A percentile compares a stretch with the other conserved stretches of the same genome.
phyloP scores from a whole-genome alignment of 1,139 yeast species.

The Suhomyces anneliseae region DNA sequence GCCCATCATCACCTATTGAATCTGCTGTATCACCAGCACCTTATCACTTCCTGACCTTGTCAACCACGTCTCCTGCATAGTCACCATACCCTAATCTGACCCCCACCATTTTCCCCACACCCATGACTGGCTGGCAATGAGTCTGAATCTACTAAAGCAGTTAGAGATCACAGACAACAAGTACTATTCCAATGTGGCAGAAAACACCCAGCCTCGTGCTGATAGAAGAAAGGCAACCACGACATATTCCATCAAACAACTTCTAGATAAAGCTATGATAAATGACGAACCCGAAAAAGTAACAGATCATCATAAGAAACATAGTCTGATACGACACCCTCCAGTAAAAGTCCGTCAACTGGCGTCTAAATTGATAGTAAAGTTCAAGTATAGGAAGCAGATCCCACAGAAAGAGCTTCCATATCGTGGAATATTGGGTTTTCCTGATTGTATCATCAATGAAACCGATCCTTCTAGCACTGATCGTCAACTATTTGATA shows the following conservation, averaged over 20 bases:
- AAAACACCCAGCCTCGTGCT: constrained; percentile 21
- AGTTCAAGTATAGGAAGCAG: constrained; percentile 1
- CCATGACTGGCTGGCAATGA: constrained; percentile 12
- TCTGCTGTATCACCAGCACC: too few species aligned
- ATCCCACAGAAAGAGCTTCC: constrained; percentile 46
- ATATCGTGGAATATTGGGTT: constrained; percentile 61
- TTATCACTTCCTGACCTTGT: too few species aligned
- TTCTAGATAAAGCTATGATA: constrained; percentile 13
- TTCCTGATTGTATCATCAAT: constrained; percentile 59
- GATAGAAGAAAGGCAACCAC: constrained; percentile 15
- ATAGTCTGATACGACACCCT: background rate
- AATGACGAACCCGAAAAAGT: background rate
- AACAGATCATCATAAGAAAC: background rate
- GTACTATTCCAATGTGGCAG: constrained; percentile 21
- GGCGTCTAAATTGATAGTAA: constrained; percentile 2
- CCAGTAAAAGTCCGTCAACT: background rate
- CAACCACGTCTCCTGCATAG: too few species aligned
- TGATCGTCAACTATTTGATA: constrained; percentile 52
- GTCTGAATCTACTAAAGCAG: constrained; percentile 27
- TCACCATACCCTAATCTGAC: too few species aligned
- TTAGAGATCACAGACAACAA: constrained; percentile 29
- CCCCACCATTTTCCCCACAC: background rate
- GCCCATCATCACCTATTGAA: too few species aligned
- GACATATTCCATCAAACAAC: constrained; percentile 16
- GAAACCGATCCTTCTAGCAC: constrained; percentile 57